Base-by-base conservation (phyloP, 2,329 filamentous ascomycete species). In the Aquanectria penicillioides region DNA sequence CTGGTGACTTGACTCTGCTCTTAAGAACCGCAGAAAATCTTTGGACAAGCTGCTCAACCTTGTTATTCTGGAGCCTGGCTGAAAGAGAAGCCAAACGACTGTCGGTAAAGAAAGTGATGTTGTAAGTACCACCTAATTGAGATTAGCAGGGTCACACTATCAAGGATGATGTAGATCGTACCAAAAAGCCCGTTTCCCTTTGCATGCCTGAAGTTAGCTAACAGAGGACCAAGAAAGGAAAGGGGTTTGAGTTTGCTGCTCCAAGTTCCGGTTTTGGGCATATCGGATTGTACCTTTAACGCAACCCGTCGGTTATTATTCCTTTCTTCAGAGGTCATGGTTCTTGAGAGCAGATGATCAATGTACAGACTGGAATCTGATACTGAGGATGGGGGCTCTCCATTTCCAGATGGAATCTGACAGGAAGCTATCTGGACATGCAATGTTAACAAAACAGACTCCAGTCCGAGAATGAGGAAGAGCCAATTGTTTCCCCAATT, bases 161-260 rank as follows among this genome's bases (percentile, higher is more conserved):
- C 18, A 7, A 7, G 9, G 23, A 33, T 11, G 6, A 17, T 29
- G 7, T 12, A 29, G 15, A 10, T 11, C 25, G 37, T 59, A 68
- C 66, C 63, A 11, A 68, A 38, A 2, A 68, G 48, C 1, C 66
- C 66, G 4, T 68, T 68, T 4, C 66, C 66, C 66, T 68, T 3
- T 22, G 6, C 0, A 4, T 11, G 13, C 4, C 6, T 22, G 13
- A 10, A 12, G 37, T 43, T 17, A 51, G 48, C n/a, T 25, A 2
- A 12, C 8, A 13, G 20, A 18, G 5, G 7, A 33, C 4, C 3
- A n/a, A 28, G 9, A 28, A 17, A 38, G 22, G 12, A 11, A 12
- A 11, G 9, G 36, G 12, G 40, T 6, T 40, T 40, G 5, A 8
- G 12, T 10, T 23, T 44, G 13, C n/a, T 13, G 25, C 13, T 3